A percentile compares a stretch with the other conserved stretches of the same genome.
These are phyloP conservation scores for Sutorius australiensis DNA, from an alignment of 768 basidiomycete species.

Conservation along the genomic window DNA sequence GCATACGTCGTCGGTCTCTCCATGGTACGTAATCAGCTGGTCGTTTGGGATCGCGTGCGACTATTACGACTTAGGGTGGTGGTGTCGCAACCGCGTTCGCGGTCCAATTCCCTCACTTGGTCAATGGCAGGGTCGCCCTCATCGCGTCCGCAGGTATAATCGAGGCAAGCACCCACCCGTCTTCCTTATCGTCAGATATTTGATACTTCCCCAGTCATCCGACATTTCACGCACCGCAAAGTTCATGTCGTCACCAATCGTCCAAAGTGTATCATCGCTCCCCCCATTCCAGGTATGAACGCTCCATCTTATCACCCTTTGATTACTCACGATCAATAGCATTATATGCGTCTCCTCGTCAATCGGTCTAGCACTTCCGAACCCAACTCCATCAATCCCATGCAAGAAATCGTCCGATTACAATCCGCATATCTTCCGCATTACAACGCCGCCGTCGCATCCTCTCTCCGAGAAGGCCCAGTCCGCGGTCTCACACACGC, in stretches of 20 bases:
- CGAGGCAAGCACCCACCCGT: conserved; percentile 39
- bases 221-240: conserved; percentile 73
- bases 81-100: conserved; percentile 69
- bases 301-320: neutral
- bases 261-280: conserved; percentile 65
- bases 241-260: conserved; percentile 72
- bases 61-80: conserved; percentile 53
- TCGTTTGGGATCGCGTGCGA: conserved; percentile 7
- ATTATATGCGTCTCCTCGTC: conserved; percentile 50
- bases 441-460: conserved; percentile 74
- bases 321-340: conserved; percentile 28
- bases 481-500: conserved; percentile 56
- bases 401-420: conserved; percentile 65
- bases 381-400: conserved; percentile 28
- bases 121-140: conserved; percentile 60
- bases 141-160: conserved; percentile 69
- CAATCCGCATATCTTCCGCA: conserved; percentile 75
- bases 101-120: conserved; percentile 66
- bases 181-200: neutral
- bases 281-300: conserved; percentile 53
- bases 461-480: conserved; percentile 69
- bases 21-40: conserved; percentile 46
- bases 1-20: conserved; percentile 67
- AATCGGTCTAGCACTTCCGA: conserved; percentile 29
- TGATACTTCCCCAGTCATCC: conserved; percentile 32